phyloP scores from a whole-genome alignment of 169 alveolate genomes.

The Plasmodium ovale region DNA sequence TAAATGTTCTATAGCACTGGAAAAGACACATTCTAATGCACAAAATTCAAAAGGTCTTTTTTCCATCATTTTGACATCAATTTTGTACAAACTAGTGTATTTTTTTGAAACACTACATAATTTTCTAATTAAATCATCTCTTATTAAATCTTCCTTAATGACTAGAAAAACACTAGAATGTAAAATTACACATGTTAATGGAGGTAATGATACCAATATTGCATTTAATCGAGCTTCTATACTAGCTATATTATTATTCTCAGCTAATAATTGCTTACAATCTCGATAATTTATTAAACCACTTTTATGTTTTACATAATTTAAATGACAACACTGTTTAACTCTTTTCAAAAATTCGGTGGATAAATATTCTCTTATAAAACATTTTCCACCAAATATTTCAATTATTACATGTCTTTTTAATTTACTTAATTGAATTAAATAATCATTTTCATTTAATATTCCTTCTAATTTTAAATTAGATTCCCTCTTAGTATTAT shows the following conservation, averaged over 20 bases:
- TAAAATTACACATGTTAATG: constrained; percentile 80
- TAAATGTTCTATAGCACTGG: constrained; percentile 85
- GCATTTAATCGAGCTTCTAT: constrained; percentile 87
- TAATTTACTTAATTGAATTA: constrained; percentile 62
- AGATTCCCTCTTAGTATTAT: constrained; percentile 18
- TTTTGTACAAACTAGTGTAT: constrained; percentile 69
- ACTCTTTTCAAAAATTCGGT: constrained; percentile 72
- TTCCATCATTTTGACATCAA: constrained; percentile 52
- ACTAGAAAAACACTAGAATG: constrained; percentile 81
- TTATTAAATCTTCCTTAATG: constrained; percentile 82
- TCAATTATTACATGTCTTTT: constrained; percentile 67
- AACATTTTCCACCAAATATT: constrained; percentile 73
- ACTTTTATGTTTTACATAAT: constrained; percentile 66
- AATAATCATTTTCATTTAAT: constrained; percentile 62
- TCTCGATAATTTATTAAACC: constrained; percentile 89
- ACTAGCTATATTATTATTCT: constrained; percentile 85
- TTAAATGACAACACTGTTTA: constrained; percentile 66
- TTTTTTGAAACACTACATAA: constrained; percentile 80
- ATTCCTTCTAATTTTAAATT: constrained; percentile 62
- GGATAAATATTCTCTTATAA: constrained; percentile 70
- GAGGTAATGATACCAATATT: constrained; percentile 86
- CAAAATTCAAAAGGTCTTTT: constrained; percentile 87
- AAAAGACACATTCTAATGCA: constrained; percentile 87
- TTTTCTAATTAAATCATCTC: constrained; percentile 83
- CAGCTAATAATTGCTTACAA: constrained; percentile 88